Evolutionary conservation across 768 basidiomycete genomes (phyloP).

Genomic region (Termitomyces sp.): DNA sequence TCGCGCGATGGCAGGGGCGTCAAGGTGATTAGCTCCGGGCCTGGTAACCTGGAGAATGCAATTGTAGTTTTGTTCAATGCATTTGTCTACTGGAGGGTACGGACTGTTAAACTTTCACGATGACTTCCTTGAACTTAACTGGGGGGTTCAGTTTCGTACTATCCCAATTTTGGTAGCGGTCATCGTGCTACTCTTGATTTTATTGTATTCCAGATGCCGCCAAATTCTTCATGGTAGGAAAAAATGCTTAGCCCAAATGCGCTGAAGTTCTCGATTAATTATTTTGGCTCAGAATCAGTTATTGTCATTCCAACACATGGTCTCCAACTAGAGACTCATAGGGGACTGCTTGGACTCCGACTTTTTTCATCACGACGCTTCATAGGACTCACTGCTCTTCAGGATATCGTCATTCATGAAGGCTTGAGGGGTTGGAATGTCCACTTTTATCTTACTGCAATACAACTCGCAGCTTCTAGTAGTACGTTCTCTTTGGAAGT

Average conservation of each 20-base stretch:
- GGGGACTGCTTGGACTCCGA: slow-evolving; percentile 42
- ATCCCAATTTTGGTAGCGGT: not conserved
- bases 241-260: not conserved
- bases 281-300: slow-evolving; percentile 50
- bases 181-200: slow-evolving; percentile 15
- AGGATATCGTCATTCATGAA: slow-evolving; percentile 71
- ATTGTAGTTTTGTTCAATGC: slow-evolving; percentile 28
- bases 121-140: not conserved
- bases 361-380: slow-evolving; percentile 43
- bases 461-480: slow-evolving; percentile 26
- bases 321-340: slow-evolving; percentile 68
- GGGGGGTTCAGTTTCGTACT: not conserved
- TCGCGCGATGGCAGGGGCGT: slow-evolving; percentile 34
- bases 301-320: slow-evolving; percentile 62
- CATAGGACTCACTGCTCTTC: slow-evolving; percentile 47
- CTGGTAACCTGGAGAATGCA: slow-evolving; percentile 13
- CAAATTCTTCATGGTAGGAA: slow-evolving; percentile 10
- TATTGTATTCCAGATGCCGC: slow-evolving; percentile 2
- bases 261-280: not conserved
- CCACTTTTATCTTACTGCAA: slow-evolving; percentile 56
- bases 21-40: slow-evolving; percentile 21
- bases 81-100: slow-evolving; percentile 14
- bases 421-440: slow-evolving; percentile 69
- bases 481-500: slow-evolving; percentile 37
- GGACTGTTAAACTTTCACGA: not conserved